phyloP scores from a whole-genome alignment of 139 green algal genomes.

The Parachlorella kessleri region DNA sequence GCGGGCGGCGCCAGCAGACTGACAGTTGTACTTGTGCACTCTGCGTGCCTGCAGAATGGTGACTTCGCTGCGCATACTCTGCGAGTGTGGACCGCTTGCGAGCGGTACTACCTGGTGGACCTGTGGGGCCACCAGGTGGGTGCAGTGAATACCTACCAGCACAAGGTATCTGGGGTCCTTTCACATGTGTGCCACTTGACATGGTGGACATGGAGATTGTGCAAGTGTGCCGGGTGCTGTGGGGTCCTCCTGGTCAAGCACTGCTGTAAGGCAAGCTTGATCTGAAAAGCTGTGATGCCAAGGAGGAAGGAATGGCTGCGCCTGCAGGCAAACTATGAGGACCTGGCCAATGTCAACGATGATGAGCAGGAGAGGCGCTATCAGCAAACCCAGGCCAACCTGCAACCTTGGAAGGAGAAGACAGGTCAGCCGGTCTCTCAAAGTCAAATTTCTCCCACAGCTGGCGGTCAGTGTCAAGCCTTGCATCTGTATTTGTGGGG shows the following conservation, averaged over 20 bases:
- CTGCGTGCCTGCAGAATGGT: too few species aligned
- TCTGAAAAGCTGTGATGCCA: not conserved
- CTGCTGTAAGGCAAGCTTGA: not conserved
- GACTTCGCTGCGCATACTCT: too few species aligned
- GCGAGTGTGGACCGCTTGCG: slow-evolving; percentile 7
- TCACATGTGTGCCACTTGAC: not conserved
- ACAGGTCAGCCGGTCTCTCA: not conserved
- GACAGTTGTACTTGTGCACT: too few species aligned
- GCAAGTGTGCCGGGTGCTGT: not conserved
- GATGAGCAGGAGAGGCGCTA: slow-evolving; percentile 7
- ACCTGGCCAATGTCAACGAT: slow-evolving; percentile 16
- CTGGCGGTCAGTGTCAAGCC: not conserved
- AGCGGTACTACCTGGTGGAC: slow-evolving; percentile 21
- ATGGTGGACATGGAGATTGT: too few species aligned
- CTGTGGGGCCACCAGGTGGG: slow-evolving; percentile 22
- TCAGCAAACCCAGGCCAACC: not conserved
- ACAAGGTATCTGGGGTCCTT: not conserved
- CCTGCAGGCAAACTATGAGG: slow-evolving; percentile 17
- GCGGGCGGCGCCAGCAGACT: too few species aligned
- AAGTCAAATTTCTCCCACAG: not conserved
- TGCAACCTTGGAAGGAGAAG: slow-evolving; percentile 14
- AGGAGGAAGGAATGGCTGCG: not conserved
- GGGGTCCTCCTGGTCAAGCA: not conserved
- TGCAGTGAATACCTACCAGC: not conserved
- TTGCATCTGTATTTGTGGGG: not conserved